Evolutionary conservation across 352 stramenopile species (phyloP), one percentile per base, ranked within the genome.

Genomic region (Pythium dissotocum): DNA sequence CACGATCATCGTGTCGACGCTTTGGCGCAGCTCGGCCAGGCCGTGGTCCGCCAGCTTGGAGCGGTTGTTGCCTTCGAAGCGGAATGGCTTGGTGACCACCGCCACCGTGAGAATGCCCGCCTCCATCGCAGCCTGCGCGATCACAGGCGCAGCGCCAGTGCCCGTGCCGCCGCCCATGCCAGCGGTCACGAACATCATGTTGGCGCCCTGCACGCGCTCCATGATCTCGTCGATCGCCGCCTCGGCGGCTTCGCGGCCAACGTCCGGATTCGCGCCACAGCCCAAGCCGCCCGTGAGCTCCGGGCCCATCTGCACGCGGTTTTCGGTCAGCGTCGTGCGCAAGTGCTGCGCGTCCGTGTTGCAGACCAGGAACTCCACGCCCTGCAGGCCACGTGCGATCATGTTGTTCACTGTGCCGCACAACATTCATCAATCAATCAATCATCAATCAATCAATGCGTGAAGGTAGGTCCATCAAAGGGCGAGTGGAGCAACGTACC

Each of bases 301-400:
- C 14, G 90, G 88, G 3, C 84, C 85, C 87, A 95, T 95, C 69
- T 97, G 90, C 66, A 97, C 77, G 54, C 90, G 87, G 70, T 97
- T 97, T 61, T 97, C 89, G 28, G 90, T 97, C 40, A 97, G 70
- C 14, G 88, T 96, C 58, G 88, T 97, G 63, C 89, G 88, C 61
- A 97, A 71, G 57, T 97, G 90, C 81, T 97, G 90, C 40, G 90
- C 88, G 56, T 97, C 90, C 46, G 90, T 97, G 76, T 97, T 97
- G 79, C 90, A 97, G 33, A 97, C 90, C 38, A 97, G 73, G 52
- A 95, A 95, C 63, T 95, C 86, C 30, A 95, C 87, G 51, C 87
- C 87, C 67, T 94, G 78, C 16, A 95, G 71, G 2, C 85, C 87
- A 33, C 86, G 83, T 49, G 87, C 87, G 42, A 95, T 95, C 87